Base-by-base conservation (phyloP, 192 early-diverging fungal genomes). In the Neocallimastix lanati region DNA sequence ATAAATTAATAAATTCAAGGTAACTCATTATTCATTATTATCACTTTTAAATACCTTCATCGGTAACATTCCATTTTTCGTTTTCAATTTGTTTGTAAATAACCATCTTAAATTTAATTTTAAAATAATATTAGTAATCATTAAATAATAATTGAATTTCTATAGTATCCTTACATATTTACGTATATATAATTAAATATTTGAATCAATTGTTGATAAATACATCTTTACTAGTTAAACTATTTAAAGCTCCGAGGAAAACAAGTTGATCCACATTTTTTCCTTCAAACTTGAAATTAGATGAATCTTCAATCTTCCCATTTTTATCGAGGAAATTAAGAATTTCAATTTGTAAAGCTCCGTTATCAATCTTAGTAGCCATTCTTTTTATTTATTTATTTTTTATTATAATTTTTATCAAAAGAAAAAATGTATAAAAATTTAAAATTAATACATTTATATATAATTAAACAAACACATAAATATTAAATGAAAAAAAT, bases 191-290 rank as follows among this genome's bases (percentile, higher is more conserved):
- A n/a, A n/a, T n/a, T n/a, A n/a, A n/a, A n/a, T n/a, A n/a, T n/a
- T n/a, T n/a, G n/a, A n/a, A n/a, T n/a, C n/a, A 77, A 77, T 77
- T 77, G 2, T 28, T 29, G 76, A 29, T 28, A 6, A 81, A 78
- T 90, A 98, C 94, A 85, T 96, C 94, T 83, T 94, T 92, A 84
- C 88, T 91, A 81, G 89, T 88, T 58, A 98, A 88, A 77, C 87
- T 90, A 85, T 96, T 96, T 77, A 98, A 87, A 15, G 93, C 93
- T 79, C 93, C 95, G 35, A 95, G 86, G 38, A 96, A 81, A 28
- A 85, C 83, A 12, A 89, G 84, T 84, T 93, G 91, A 79, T 92
- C 90, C 82, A 92, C 86, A 28, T 88, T 67, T 3, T 86, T 78
- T 38, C 88, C 92, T 84, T 89, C 86, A 38, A 85, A 81, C 79